Evolutionary conservation across 352 stramenopile genomes (phyloP), one percentile per base, ranked within the genome.

Genomic region (Phytophthora sp.): DNA sequence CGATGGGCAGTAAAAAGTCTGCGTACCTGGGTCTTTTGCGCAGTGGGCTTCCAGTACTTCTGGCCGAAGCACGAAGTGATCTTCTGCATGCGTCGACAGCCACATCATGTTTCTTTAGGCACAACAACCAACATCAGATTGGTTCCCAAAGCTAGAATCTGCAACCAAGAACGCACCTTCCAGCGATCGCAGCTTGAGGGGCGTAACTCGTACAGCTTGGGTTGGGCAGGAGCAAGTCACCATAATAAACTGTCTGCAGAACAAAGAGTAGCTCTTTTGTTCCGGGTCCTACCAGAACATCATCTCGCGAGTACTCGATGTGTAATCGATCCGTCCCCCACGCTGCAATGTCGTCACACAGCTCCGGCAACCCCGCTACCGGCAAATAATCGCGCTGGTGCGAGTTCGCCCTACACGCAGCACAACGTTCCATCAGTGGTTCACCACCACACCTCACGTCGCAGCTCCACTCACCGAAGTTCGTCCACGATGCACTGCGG

Each of bases 231-330:
- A 96, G 42, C 11, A 96, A 37, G 37, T 96, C 88, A 34, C 86
- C 88, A 63, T 96, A 95, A 45, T 95, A 95, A 27, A 95, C 86
- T 0, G 84, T 95, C 62, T 96, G 88, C 18, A 96, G 69, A n/a
- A 96, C 84, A 43, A 94, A 96, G 4, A 96, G 62, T 10, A 96
- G 69, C 57, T 96, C 88, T 52, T 96, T 96, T 0, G 86, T 95
- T n/a, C 88, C 88, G n/a, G 88, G 88, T 5, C 88, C 88, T 3
- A 96, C 80, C 23, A 96, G 75, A 17, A 96, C 84, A 56, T 95
- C 85, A 37, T 96, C 84, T 18, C 72, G 69, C 4, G 79, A 83
- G 72, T 89, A 94, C 0, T 79, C 57, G 6, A 93, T 54, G 30
- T 87, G 68, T 12, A 95, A 53, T 12, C 69, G 72, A 50, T 78